Evolutionary conservation across 2,329 filamentous ascomycete genomes (phyloP), one percentile per base, ranked within the genome.

Genomic region (Myriosclerotinia duriaeana): DNA sequence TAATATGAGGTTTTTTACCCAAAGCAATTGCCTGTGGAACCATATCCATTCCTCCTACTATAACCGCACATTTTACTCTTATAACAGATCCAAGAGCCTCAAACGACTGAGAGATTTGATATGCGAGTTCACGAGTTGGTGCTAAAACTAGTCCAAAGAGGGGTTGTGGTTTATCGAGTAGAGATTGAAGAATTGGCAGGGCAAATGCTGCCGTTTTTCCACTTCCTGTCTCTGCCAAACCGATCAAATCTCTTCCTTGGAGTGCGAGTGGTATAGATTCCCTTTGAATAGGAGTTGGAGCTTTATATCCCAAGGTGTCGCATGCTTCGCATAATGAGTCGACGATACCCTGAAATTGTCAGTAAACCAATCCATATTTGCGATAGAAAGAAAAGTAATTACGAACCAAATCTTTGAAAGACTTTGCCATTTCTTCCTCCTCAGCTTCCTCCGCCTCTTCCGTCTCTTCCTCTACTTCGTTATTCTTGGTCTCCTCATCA

Each of bases 131-230:
- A 76, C 95, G 89, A 5, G 95, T 99, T 0, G 95, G 95, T 0
- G 95, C 93, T 26, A 99, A 84, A 30, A 98, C 87, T 58, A 98
- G 87, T n/a, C 89, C 91, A 75, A 95, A 97, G 56, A 96, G 82
- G 2, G 92, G 83, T 72, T 93, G 90, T 0, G 93, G 93, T 73
- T 93, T 92, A 66, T 95, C 90, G 79, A 98, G 90, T 1, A 99
- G 85, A 3, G 90, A 88, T 79, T 97, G 93, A 2, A 99, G 84
- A 50, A 99, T 96, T 0, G 95, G 95, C 3, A 99, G 82, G 0
- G 92, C 93, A 77, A 98, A 99, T 0, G 95, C 93, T 8, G 93
- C 94, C 0, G 95, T 98, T 81, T 98, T 99, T 79, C 95, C 95
- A 75, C 89, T 93, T 72, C 95, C 95, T 0, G 95, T 99, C 79